Base-by-base conservation (phyloP, 192 early-diverging fungal genomes). In the Mortierella antarctica region DNA sequence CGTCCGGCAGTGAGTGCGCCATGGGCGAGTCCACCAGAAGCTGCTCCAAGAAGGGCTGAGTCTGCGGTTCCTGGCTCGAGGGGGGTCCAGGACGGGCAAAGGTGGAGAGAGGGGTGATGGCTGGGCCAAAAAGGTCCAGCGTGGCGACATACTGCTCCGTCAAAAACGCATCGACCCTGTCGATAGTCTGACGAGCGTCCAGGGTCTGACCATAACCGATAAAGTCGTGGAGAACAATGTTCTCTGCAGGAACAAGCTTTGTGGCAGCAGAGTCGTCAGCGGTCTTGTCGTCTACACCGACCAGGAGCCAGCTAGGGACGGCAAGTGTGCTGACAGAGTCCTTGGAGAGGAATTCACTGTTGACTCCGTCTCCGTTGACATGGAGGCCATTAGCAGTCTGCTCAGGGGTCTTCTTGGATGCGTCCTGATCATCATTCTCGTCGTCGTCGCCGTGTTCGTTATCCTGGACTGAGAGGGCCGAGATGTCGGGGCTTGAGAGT, bases 181-280 rank as follows among this genome's bases (percentile, higher is more conserved):
- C 59, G 44, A 80, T 80, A 15, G 70, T 72, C 23, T 64, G 57
- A 1, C 60, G 40, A 0, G 77, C 77, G 53, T 80, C 77, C 57
- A 72, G 44, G 5, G 65, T 11, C 45, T 80, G 70, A n/a, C 77
- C 77, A 49, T 80, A 80, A 15, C 77, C 77, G 41, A 80, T 70
- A 80, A 80, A 80, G 65, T 80, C 77, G 48, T 72, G 69, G 44
- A 80, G 7, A 20, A 68, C 77, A 52, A 80, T 58, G 49, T 80
- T 80, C 23, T 72, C 65, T 7, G 77, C 77, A 10, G 77, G 70
- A 14, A 71, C 64, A 40, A 79, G 41, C 17, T 47, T 48, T 2
- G 39, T 45, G 13, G 57, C 7, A 13, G 14, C 17, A 7, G 20
- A 5, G 39, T 13, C 54, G 18, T 69, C 67, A 49, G 10, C 18